Conservation (phyloP, 2,329 filamentous ascomycete species). For the Alternaria panax region DNA sequence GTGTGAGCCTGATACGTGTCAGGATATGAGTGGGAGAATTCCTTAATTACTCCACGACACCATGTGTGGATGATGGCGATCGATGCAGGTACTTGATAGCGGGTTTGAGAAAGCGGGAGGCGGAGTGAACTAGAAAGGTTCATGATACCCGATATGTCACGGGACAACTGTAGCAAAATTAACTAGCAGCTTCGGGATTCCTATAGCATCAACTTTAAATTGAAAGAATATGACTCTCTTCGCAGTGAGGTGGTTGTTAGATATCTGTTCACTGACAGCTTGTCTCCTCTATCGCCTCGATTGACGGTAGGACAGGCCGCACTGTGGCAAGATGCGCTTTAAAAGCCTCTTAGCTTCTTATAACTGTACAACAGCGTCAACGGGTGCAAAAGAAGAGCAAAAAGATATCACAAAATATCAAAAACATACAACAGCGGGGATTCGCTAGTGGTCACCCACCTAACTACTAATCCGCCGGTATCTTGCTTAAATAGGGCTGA, state of each 20-base stretch:
- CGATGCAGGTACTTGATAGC: neutral
- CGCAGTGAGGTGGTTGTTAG: neutral
- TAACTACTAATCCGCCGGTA: no score
- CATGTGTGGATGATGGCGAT: neutral
- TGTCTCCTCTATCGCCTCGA: neutral
- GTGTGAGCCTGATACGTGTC: neutral
- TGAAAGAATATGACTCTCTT: no score
- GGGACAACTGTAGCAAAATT: neutral
- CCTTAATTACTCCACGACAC: neutral
- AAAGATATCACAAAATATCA: no score
- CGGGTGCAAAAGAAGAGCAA: no score
- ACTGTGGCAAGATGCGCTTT: neutral
- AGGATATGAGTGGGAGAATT: neutral
- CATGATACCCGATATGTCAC: neutral
- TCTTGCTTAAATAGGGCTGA: no score
- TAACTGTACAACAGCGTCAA: neutral
- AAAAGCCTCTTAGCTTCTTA: neutral
- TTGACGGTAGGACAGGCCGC: neutral
- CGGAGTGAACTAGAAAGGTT: neutral
- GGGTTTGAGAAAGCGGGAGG: neutral
- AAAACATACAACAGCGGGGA: no score
- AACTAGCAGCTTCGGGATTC: no score
- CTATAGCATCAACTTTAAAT: no score
- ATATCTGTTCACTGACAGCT: neutral
- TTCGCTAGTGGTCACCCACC: no score